These are phyloP conservation scores for Phytophthora meadii DNA, from an alignment of 352 stramenopile species.

Conservation along the genomic window DNA sequence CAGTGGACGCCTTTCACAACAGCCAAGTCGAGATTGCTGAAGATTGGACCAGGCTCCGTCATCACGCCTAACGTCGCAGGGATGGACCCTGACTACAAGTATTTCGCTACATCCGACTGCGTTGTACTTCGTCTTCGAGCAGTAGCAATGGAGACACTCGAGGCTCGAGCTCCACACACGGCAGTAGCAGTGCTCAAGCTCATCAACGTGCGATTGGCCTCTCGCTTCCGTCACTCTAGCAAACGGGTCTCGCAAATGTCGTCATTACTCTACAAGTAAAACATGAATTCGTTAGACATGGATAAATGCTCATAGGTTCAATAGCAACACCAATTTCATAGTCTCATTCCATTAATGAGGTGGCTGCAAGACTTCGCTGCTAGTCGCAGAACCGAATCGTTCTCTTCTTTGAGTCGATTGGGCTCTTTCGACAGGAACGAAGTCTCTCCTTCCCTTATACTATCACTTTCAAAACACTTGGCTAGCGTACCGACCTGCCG, in stretches of 20 bases:
- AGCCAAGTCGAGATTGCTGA: constrained; percentile 63
- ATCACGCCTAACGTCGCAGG: constrained; percentile 64
- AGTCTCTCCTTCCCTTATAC: constrained; percentile 23
- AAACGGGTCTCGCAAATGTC: constrained; percentile 82
- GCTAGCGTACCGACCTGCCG: constrained; percentile 32
- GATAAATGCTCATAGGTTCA: constrained; percentile 7
- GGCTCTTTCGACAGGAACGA: constrained; percentile 35
- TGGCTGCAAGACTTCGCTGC: constrained; percentile 31
- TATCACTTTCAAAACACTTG: constrained; percentile 13
- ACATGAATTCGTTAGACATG: constrained; percentile 14
- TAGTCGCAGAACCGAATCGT: constrained; percentile 35
- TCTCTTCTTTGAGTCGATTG: constrained; percentile 33
- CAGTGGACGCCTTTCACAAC: constrained; percentile 78
- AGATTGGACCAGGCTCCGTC: constrained; percentile 79
- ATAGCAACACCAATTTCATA: constrained; percentile 29
- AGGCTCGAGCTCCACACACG: constrained; percentile 64
- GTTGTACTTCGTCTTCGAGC: constrained; percentile 68
- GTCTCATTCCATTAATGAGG: constrained; percentile 14
- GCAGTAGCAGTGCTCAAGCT: constrained; percentile 80
- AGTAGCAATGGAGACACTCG: constrained; percentile 62
- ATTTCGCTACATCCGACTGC: constrained; percentile 72
- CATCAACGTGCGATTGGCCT: constrained; percentile 65
- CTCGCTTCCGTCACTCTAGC: constrained; percentile 73
- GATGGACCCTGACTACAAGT: constrained; percentile 56
- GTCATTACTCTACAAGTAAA: constrained; percentile 79